These are phyloP conservation scores for barley (Hordeum vulgare) DNA, from an alignment of 176 grass and related monocot species.

Conservation along the genomic window DNA sequence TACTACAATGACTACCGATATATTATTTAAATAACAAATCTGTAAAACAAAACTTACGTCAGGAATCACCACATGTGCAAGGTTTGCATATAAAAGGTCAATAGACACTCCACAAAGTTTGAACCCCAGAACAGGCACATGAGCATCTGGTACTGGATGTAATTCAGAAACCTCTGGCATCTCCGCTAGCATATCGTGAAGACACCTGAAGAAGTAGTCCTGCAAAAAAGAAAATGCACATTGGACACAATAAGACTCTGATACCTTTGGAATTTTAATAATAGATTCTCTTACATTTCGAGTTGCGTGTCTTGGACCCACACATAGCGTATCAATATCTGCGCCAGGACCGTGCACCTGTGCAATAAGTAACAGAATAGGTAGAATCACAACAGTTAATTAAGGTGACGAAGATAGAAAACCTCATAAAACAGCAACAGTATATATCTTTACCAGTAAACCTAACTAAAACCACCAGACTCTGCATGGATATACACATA, in stretches of 20 bases:
- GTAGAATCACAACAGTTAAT: not conserved
- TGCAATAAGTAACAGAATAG: not conserved
- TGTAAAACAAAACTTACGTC: conserved; percentile 56
- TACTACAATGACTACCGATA: conserved; percentile 6
- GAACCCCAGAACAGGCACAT: conserved; percentile 75
- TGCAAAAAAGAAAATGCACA: conserved; percentile 23
- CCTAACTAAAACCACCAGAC: not conserved
- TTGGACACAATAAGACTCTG: not conserved
- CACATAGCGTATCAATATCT: conserved; percentile 89
- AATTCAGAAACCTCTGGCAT: conserved; percentile 83
- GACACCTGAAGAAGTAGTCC: conserved; percentile 80
- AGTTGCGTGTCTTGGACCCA: conserved; percentile 74
- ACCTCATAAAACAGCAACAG: not conserved
- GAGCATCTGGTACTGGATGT: conserved; percentile 93
- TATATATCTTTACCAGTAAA: not conserved
- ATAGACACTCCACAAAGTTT: conserved; percentile 81
- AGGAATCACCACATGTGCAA: conserved; percentile 70
- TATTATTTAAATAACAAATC: not conserved
- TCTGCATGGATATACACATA: not conserved
- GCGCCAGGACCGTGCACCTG: conserved; percentile 94
- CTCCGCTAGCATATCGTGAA: conserved; percentile 74
- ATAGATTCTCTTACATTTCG: conserved; percentile 60
- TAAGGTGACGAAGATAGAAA: not conserved
- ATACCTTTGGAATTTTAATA: not conserved
- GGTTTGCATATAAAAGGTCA: conserved; percentile 84